Percentiles rank a stretch among this genome's conserved stretches.
phyloP scores from a whole-genome alignment of 805 yeast species.

The Saturnispora hagleri region DNA sequence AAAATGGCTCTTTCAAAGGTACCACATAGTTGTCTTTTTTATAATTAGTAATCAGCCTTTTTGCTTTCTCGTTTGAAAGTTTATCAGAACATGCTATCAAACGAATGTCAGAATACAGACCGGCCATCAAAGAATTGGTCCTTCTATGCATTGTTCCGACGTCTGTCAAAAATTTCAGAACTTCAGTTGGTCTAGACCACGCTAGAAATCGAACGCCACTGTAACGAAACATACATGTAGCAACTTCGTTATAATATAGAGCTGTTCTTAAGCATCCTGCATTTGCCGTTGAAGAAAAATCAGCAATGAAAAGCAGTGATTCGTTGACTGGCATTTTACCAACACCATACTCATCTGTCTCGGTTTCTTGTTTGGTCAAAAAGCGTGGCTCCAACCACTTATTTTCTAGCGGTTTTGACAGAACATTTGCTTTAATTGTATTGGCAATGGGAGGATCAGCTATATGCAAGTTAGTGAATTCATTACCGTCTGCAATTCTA shows the following conservation, averaged over 20 bases:
- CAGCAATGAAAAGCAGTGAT: slow-evolving; percentile 24
- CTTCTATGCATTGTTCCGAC: slow-evolving; percentile 44
- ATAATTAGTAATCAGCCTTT: slow-evolving; percentile 6
- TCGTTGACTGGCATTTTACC: slow-evolving; percentile 18
- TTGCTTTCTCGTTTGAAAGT: slow-evolving; percentile 11
- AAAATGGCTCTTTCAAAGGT: slow-evolving; percentile 16
- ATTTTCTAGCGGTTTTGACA: slow-evolving; percentile 30
- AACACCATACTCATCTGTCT: slow-evolving; percentile 1
- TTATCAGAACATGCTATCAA: slow-evolving; percentile 40
- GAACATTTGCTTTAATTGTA: slow-evolving; percentile 14
- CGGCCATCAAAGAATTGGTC: slow-evolving; percentile 55
- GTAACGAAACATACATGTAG: slow-evolving; percentile 29
- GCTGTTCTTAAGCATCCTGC: slow-evolving; percentile 46
- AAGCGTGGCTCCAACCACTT: slow-evolving; percentile 33
- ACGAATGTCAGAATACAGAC: slow-evolving; percentile 50
- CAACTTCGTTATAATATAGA: slow-evolving; percentile 24
- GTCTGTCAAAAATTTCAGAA: slow-evolving; percentile 51
- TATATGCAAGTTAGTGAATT: slow-evolving; percentile 13
- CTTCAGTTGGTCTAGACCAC: slow-evolving; percentile 54
- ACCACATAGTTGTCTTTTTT: slow-evolving; percentile 13
- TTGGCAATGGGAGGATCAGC: slow-evolving; percentile 11
- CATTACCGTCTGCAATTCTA: slow-evolving; percentile 8
- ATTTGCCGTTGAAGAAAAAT: slow-evolving; percentile 33
- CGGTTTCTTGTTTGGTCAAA: slow-evolving; percentile 5
- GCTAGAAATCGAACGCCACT: slow-evolving; percentile 60